Conservation (phyloP, 2,329 filamentous ascomycete species). For the Diaporthe citrichinensis region DNA sequence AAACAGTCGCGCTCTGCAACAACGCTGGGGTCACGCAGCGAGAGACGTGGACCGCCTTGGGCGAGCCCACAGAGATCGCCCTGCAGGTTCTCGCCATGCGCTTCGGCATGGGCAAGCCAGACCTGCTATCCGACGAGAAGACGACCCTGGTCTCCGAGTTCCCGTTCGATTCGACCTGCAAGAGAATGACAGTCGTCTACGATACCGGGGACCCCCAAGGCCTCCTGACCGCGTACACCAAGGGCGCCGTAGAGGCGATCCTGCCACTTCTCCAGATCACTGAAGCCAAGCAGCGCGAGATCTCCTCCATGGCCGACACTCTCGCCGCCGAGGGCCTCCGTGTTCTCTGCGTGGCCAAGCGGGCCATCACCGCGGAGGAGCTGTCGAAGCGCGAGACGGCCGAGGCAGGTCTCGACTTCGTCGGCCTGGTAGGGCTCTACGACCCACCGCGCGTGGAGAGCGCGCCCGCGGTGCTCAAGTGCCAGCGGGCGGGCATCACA, state of each 20-base stretch:
- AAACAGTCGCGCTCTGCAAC: constrained; percentile 74
- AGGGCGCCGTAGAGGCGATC: constrained; percentile 71
- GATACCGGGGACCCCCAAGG: constrained; percentile 52
- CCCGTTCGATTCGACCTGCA: constrained; percentile 80
- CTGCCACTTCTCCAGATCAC: constrained; percentile 65
- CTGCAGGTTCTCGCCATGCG: constrained; percentile 81
- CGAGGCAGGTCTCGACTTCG: constrained; percentile 71
- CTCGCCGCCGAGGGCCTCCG: constrained; percentile 76
- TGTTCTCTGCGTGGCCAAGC: constrained; percentile 75
- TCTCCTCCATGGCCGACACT: constrained; percentile 65
- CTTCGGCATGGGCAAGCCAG: constrained; percentile 67
- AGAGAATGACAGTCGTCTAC: constrained; percentile 82
- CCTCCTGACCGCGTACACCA: constrained; percentile 64
- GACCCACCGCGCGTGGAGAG: constrained; percentile 80
- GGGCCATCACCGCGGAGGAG: constrained; percentile 46
- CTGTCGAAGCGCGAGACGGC: constrained; percentile 65
- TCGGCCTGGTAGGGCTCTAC: constrained; percentile 80
- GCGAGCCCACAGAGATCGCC: constrained; percentile 81
- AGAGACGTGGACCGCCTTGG: constrained; percentile 71
- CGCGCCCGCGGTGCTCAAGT: constrained; percentile 70
- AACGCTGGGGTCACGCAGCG: constrained; percentile 64
- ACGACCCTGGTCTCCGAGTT: constrained; percentile 73
- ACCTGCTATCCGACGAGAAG: constrained; percentile 53
- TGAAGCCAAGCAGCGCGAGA: constrained; percentile 60
- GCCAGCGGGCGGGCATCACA: constrained; percentile 72